A percentile compares a stretch with the other conserved stretches of the same genome.
These are phyloP conservation scores for Microthyrium microscopicum DNA, from an alignment of 2,329 filamentous ascomycete genomes.

Conservation along the genomic window DNA sequence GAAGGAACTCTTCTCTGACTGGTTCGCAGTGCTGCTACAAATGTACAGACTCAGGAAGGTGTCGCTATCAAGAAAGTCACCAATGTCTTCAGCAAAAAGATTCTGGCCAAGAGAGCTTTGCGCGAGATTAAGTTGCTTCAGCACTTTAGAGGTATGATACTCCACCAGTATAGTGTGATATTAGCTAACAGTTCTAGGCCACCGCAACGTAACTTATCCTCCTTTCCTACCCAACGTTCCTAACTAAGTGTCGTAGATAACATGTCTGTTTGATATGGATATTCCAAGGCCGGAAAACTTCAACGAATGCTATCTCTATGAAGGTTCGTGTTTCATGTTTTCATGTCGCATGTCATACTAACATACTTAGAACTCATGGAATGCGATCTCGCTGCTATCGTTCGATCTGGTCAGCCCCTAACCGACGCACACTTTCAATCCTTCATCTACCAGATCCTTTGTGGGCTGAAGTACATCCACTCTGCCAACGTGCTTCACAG, in stretches of 20 bases:
- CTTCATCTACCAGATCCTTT: constrained; percentile 99
- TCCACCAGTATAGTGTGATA: neutral
- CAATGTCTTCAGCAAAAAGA: constrained; percentile 99
- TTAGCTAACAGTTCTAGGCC: constrained; percentile 16
- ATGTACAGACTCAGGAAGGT: constrained; percentile 77
- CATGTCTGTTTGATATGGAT: constrained; percentile 98
- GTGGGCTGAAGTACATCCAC: constrained; percentile 97
- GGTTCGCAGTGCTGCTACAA: constrained; percentile 70
- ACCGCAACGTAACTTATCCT: constrained; percentile 26
- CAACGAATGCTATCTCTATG: constrained; percentile 97
- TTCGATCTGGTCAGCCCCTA: constrained; percentile 87
- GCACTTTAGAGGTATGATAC: constrained; percentile 55
- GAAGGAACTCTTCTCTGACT: constrained; percentile 95
- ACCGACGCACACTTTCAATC: constrained; percentile 99
- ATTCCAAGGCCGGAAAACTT: constrained; percentile 95
- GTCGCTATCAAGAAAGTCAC: constrained; percentile 99
- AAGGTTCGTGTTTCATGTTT: constrained; percentile 41
- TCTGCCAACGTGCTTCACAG: constrained; percentile 95
- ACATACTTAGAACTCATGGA: constrained; percentile 75
- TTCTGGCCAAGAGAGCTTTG: constrained; percentile 90
- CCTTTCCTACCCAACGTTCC: constrained; percentile 1
- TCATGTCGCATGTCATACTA: neutral
- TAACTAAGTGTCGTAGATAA: constrained; percentile 47
- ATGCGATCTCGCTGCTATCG: constrained; percentile 94
- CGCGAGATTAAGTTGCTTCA: constrained; percentile 97